These are phyloP conservation scores for Sporothrix inflata DNA, from an alignment of 2,329 filamentous ascomycete genomes.

Conservation along the genomic window DNA sequence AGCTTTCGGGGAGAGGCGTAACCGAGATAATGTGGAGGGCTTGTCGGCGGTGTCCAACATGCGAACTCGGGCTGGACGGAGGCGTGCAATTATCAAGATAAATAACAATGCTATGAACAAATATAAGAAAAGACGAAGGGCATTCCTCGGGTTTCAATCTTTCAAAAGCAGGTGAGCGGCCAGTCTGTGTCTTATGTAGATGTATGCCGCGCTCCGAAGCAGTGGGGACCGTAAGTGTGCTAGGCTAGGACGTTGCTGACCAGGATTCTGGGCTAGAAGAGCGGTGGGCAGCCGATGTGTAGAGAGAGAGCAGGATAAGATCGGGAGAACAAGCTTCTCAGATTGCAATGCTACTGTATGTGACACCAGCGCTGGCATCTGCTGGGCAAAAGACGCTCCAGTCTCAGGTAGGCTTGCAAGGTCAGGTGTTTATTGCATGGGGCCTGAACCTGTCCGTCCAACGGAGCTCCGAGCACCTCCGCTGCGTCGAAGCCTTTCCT, in stretches of 20 bases:
- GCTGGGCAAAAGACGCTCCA: not conserved
- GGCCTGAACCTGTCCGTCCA: not conserved
- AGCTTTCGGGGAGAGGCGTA: not conserved
- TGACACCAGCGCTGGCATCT: not conserved
- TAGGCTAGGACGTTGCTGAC: not conserved
- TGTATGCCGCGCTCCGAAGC: not conserved
- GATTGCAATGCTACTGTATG: not conserved
- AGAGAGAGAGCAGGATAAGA: not conserved
- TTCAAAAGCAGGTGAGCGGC: not conserved
- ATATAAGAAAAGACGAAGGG: not conserved
- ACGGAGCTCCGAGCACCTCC: slow-evolving; percentile 27
- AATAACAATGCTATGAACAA: slow-evolving; percentile 13
- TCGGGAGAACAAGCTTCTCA: not conserved
- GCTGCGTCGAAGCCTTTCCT: not conserved
- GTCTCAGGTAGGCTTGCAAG: not conserved
- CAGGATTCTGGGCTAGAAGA: not conserved
- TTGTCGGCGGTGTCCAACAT: slow-evolving; percentile 4
- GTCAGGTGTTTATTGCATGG: not conserved
- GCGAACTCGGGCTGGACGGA: not conserved
- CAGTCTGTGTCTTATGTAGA: not conserved
- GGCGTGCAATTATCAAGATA: not conserved
- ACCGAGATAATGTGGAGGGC: slow-evolving; percentile 29
- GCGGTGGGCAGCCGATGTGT: not conserved
- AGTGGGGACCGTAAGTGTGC: not conserved
- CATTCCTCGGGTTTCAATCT: not conserved